These are phyloP conservation scores for Podospora fimiseda DNA, from an alignment of 495 filamentous ascomycete genomes.

Conservation along the genomic window DNA sequence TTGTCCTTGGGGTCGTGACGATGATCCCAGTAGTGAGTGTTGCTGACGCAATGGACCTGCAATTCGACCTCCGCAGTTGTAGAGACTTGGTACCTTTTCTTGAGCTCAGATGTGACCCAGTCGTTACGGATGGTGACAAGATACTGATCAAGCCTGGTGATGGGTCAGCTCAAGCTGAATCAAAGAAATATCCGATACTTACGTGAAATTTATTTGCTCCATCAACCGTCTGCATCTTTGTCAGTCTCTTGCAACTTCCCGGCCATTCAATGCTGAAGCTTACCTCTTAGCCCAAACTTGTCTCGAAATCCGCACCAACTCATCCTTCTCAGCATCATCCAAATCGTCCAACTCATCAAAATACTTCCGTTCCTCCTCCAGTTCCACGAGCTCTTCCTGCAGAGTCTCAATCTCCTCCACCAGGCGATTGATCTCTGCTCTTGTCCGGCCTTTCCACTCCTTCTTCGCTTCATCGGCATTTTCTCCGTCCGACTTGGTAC, in stretches of 20 bases:
- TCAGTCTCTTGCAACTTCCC: too few species aligned
- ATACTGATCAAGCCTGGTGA: conserved; percentile 18
- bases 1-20: conserved; percentile 15
- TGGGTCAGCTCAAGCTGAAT: neutral
- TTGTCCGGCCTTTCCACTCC: conserved; percentile 18
- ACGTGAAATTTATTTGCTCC: too few species aligned
- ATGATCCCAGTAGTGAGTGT: conserved; percentile 29
- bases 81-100: conserved; percentile 15
- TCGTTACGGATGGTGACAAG: conserved; percentile 31
- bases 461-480: conserved; percentile 22
- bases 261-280: too few species aligned
- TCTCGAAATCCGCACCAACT: neutral
- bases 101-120: conserved; percentile 20
- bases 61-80: conserved; percentile 15
- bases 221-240: too few species aligned
- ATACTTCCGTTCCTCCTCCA: too few species aligned
- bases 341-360: neutral
- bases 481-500: conserved; percentile 36
- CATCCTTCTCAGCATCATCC: neutral
- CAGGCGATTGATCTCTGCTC: too few species aligned
- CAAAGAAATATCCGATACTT: too few species aligned
- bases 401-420: too few species aligned
- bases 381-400: too few species aligned
- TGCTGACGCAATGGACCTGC: conserved; percentile 35
- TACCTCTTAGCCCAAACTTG: too few species aligned